Base-by-base conservation (phyloP, 2,329 filamentous ascomycete genomes). In the Colletotrichum somersetense region DNA sequence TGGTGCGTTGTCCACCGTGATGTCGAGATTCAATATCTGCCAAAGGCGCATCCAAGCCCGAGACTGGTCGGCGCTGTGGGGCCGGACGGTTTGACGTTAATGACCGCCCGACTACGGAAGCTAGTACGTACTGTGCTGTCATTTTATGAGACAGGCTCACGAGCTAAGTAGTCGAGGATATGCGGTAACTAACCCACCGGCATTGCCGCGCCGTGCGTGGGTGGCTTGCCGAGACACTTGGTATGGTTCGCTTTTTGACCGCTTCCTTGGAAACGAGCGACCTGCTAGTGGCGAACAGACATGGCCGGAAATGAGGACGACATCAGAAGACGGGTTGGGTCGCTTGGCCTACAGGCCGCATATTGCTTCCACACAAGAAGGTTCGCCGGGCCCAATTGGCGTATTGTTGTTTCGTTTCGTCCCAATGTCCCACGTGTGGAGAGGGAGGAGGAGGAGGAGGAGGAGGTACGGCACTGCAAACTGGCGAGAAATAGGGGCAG, bases 371-470 rank as follows among this genome's bases (percentile, higher is more conserved):
- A 48, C 55, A 40, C 46, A 55, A 63, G 35, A 14, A 35, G 35
- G 46, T 53, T 40, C 26, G 48, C 53, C 58, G 55, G 23, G 35
- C n/a, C 59, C 42, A 61, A 61, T 64, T 55, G 58, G 66, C 53
- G 40, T 59, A 42, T 50, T 69, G 59, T 69, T 69, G 70, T 72
- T 72, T 69, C 59, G 70, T 72, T 72, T 72, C 70, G 70, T 65
- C 70, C 70, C 53, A 65, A 55, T 18, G 33, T 42, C 14, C 55
- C 70, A 72, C 70, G 66, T 72, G 70, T 57, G 53, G 55, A 69
- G 23, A 46, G 44, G 44, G 42, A 46, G 7, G 44, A 30, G 30
- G 30, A 30, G 30, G 30, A 30, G 30, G 30, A 30, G 23, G 53
- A 50, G 46, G 42, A 46, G 8, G 46, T n/a, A 64, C 55, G 66